Base-by-base conservation (phyloP, 2,329 filamentous ascomycete genomes). In the Trichophaea hybrida region DNA sequence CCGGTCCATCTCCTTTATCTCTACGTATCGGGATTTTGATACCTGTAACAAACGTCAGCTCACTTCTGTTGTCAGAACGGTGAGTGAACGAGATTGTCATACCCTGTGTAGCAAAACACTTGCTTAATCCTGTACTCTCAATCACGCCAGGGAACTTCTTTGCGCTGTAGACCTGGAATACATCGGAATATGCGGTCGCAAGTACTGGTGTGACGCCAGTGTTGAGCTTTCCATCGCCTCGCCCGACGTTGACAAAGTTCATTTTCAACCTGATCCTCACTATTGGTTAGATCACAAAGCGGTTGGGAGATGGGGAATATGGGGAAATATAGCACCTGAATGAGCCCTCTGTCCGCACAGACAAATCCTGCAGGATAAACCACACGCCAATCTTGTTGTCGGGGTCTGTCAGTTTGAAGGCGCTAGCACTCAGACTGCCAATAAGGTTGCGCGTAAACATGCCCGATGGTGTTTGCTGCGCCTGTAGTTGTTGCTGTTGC, bases 141-240 rank as follows among this genome's bases (percentile, higher is more conserved):
- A 94, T 95, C 1, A 98, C 93, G 44, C 93, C 93, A 0, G 93
- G 93, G 72, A 98, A 98, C 70, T 96, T 96, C 78, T 98, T 98
- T 52, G 93, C 93, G 1, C 88, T 94, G 73, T 85, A 97, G 34
- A 98, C 93, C 57, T 88, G 87, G 76, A 98, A 97, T 2, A 83
- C 79, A 4, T 94, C 86, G 52, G 87, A 94, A 73, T 91, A 97
- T 68, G 83, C 84, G 6, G 84, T 85, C 0, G 91, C 89, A 15
- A 97, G 78, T 10, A 96, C 85, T 0, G 87, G 87, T 0, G 87
- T 86, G 64, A 82, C 83, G 59, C 83, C 85, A 40, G 80, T 84
- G 71, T 89, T 93, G 61, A 94, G 75, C 2, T 75, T 69, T 4
- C 72, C 69, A 34, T 72, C 72, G 38, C 74, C 71, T 70, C 72